Evolutionary conservation across 2,329 filamentous ascomycete species (phyloP), one percentile per base, ranked within the genome.

Genomic region (Hirsutella minnesotensis): DNA sequence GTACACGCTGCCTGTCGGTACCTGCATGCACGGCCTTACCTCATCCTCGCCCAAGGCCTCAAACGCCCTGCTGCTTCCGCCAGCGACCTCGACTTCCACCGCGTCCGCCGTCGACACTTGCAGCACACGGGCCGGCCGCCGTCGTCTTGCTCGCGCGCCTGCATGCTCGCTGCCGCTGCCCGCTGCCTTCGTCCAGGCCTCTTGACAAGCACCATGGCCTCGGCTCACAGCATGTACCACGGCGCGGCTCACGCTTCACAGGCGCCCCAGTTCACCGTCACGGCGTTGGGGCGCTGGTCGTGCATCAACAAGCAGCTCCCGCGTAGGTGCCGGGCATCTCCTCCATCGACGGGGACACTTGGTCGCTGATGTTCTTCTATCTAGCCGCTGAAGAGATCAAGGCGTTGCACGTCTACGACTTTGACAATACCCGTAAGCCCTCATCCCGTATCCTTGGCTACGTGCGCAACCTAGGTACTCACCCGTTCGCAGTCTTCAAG

Each of bases 401-500:
- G 59, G 67, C 79, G 9, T 79, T 98, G 41, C 90, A 96, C 58
- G 76, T 98, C 52, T 96, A 96, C 67, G 92, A 98, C 62, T 98
- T 96, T 62, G 92, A 98, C 64, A 96, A 98, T 58, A 96, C 90
- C 31, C 67, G 86, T 90, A 68, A 60, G 81, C 50, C 40, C 31
- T 36, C 39, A 22, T 19, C 33, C 40, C 24, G 19, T 18, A 48
- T 42, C 22, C 18, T 22, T 10, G 16, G 13, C 21, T 12, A 21
- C 34, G 19, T 38, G 45, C 19, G 44, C 38, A 24, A 18, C 20
- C 22, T 3, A 35, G 12, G 15, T 24, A n/a, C 3, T 27, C 53
- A 88, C 1, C 53, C 88, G 84, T 96, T 39, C 96, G 96, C 54
- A 88, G 85, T 98, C 39, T 98, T 98, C 68, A 80, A 82, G 53